Base-by-base conservation (phyloP, 495 filamentous ascomycete genomes). In the Rusavskia elegans region DNA sequence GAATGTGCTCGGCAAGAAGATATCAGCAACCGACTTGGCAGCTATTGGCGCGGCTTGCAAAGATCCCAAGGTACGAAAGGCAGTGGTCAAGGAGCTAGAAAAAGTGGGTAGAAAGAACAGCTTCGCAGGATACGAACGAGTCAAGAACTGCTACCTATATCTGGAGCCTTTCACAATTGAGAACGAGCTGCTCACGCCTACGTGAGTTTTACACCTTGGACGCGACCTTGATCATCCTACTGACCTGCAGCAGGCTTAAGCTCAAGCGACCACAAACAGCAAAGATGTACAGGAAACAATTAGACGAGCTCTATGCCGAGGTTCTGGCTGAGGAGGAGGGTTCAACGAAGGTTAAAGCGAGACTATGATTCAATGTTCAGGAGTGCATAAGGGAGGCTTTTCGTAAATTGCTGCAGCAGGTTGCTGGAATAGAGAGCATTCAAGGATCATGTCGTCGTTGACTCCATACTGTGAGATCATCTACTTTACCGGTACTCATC, bases 151-250 rank as follows among this genome's bases (percentile, higher is more conserved):
- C 54, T 68, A 83, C 53, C 66, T 98, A 49, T 79, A 84, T 61
- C 51, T 95, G 19, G 92, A 98, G 49, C 92, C 92, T 6, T 97
- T 98, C 62, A 85, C 81, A 9, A 81, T 97, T 56, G 92, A 96
- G 57, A 97, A 98, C 62, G 84, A 93, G 69, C 72, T 97, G 25
- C 64, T 98, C 65, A 98, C 92, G 16, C 92, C 92, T 14, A 98
- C 92, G 89, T 96, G 76, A 78, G 87, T 85, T 51, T 45, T 58
- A 36, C 49, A 13, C 2, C 19, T 37, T 23, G 27, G 29, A 21
- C n/a, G 17, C 9, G 46, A 35, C n/a, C 35, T 23, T 16, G 1
- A 42, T 16, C 48, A 42, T 41, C 35, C 63, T 62, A 58, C 69
- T 76, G 62, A 75, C 61, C 39, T 25, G 36, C 42, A 29, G 55